A percentile compares a stretch with the other conserved stretches of the same genome.
Conservation (phyloP, 306 rosid genomes). For the Oemleria cerasiformis region DNA sequence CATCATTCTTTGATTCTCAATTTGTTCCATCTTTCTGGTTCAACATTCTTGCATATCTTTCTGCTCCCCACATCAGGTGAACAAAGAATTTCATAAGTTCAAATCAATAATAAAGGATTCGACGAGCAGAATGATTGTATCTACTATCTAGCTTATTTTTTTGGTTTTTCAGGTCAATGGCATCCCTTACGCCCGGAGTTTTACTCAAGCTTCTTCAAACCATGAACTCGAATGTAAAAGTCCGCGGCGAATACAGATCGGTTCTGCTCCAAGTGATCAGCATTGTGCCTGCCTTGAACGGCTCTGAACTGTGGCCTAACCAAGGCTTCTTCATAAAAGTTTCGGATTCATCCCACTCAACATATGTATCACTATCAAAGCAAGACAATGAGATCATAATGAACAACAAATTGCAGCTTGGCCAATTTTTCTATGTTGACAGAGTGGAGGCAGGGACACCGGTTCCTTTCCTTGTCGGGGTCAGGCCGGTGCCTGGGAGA, state of each 20-base stretch:
- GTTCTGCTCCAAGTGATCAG: conserved; percentile 85
- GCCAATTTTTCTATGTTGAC: conserved; percentile 86
- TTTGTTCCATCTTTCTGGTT: conserved; percentile 5
- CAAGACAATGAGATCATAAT: conserved; percentile 79
- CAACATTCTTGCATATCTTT: conserved; percentile 11
- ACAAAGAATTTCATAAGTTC: background rate
- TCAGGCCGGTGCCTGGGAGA: conserved; percentile 72
- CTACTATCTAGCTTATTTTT: too few species aligned
- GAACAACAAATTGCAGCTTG: conserved; percentile 84
- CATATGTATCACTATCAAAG: conserved; percentile 71
- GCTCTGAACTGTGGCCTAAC: conserved; percentile 91
- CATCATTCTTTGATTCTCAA: background rate
- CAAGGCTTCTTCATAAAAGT: conserved; percentile 86
- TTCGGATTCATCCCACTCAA: conserved; percentile 89
- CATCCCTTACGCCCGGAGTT: conserved; percentile 82
- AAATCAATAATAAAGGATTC: too few species aligned
- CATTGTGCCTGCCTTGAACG: conserved; percentile 79
- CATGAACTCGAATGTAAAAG: conserved; percentile 62
- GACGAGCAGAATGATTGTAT: too few species aligned
- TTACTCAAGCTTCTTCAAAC: conserved; percentile 80
- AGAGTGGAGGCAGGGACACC: conserved; percentile 62
- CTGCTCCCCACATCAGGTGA: conserved; percentile 15
- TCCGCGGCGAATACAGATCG: conserved; percentile 79
- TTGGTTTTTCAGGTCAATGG: conserved; percentile 43
- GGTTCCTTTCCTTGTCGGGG: conserved; percentile 71